These are phyloP conservation scores for Strobilomyces echinocephalus DNA, from an alignment of 768 basidiomycete genomes.

Conservation along the genomic window DNA sequence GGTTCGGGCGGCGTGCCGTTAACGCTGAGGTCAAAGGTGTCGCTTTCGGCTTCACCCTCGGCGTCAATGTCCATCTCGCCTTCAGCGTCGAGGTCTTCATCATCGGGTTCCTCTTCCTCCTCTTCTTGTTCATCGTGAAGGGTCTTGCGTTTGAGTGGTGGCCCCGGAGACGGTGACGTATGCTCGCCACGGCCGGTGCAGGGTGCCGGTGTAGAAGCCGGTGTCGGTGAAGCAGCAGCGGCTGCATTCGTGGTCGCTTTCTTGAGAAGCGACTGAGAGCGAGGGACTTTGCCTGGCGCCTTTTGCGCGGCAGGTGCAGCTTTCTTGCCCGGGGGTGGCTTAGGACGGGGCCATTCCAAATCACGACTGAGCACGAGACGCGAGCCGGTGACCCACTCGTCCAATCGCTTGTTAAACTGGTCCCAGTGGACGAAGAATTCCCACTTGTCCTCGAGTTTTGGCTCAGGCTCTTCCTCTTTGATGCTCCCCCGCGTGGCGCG, in stretches of 20 bases:
- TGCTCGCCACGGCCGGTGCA: conserved; percentile 31
- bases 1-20: conserved; percentile 43
- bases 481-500: conserved; percentile 38
- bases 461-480: conserved; percentile 46
- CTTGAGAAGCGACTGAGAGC: conserved; percentile 56
- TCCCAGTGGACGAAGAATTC: conserved; percentile 99
- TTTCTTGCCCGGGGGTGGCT: conserved; percentile 57
- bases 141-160: conserved; percentile 63
- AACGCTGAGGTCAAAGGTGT: conserved; percentile 62
- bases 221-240: conserved; percentile 57
- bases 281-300: conserved; percentile 60
- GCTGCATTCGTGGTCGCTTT: conserved; percentile 67
- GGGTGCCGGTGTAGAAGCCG: conserved; percentile 43
- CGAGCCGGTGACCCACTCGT: conserved; percentile 93
- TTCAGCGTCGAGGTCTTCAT: conserved; percentile 44
- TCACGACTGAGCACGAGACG: conserved; percentile 80
- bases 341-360: conserved; percentile 95
- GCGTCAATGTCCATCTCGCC: conserved; percentile 49
- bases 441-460: conserved; percentile 68
- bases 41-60: conserved; percentile 46
- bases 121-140: conserved; percentile 62
- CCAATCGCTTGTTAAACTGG: conserved; percentile 97
- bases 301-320: conserved; percentile 41
- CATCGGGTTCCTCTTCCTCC: conserved; percentile 54
- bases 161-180: conserved; percentile 55